Evolutionary conservation across 1,284 basidiomycete species (phyloP), one percentile per base, ranked within the genome.

Genomic region (Austroboletus niveus): DNA sequence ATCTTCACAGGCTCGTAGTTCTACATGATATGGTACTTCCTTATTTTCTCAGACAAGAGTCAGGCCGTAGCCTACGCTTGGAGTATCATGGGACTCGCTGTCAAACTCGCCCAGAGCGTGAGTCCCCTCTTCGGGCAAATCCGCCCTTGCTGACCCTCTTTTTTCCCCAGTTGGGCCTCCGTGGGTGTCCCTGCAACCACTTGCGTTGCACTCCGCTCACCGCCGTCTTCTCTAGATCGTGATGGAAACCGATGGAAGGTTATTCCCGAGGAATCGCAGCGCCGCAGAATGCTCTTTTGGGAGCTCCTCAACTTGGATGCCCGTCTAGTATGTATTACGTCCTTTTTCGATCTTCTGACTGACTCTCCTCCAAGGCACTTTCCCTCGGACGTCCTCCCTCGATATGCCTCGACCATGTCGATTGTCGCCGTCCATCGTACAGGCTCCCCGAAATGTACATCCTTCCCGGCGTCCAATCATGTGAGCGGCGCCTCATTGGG

Each of bases 321-420:
- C 51, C 81, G 87, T 59, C 84, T 89, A 80, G 86, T 88, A 62
- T 56, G 74, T 66, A 22, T 12, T 9, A 17, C 49, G 27, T 52
- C 46, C 36, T 38, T 53, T 48, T 51, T 50, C 11, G 53, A 11
- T 38, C 47, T 10, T 11, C 34, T 38, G 17, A 42, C 45, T 60
- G 45, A 55, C 53, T 29, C 15, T 35, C 35, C 10, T 14, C n/a
- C 38, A 51, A 87, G 87, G 85, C 82, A 56, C 72, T 89, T 45
- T 89, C 85, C n/a, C 84, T 87, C 53, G 87, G 85, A 30, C 78
- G 86, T n/a, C 87, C 84, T 2, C 85, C 85, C 4, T 89, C 85
- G 10, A 81, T 88, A 50, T 79, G 76, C 44, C 72, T 85, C 50
- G 71, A 80, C 8, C 85, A 88, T 60, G 84, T 89, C 55, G 85